Base-by-base conservation (phyloP, 371 early-diverging fungal species). In the Sporodiniella umbellata region DNA sequence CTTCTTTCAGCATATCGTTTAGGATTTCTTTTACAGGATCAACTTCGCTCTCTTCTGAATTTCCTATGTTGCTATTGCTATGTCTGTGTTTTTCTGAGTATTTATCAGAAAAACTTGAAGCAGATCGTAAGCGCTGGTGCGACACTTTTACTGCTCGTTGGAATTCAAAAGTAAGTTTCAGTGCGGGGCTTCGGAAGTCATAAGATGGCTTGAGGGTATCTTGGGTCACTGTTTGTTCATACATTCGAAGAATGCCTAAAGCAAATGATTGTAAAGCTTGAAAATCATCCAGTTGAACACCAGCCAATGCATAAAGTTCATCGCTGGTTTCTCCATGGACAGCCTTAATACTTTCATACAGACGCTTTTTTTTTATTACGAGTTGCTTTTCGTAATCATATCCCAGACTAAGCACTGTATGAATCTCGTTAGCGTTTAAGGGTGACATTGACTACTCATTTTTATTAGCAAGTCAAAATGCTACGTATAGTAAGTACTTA, bases 81-180 rank as follows among this genome's bases (percentile, higher is more conserved):
- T 48, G 30, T 5, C 37, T 31, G n/a, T 48, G 37, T 17, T 48
- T 4, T 35, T 48, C 48, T 12, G 45, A 45, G n/a, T 26, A 35
- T 35, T 48, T 48, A 12, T 48, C 24, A 33, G 53, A 53, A 17
- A 37, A 45, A 10, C 42, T 51, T 26, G 53, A 33, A 45, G 60
- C 26, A 12, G 63, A 59, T 44, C 54, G 58, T 1, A 64, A 39
- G 12, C 56, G 54, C 31, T 66, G 61, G 39, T 75, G 75, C 0
- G 72, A 71, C 43, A 60, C 44, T 39, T 71, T 66, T 24, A 77
- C 62, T 6, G 78, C 73, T 14, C 62, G 50, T 49, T 73, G 71
- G 42, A 77, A 73, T 40, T 73, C 73, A 53, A 66, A 71, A 2
- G 73, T 62, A 14, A 73, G 48, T 33, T 64, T 64, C 1, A 77